These are phyloP conservation scores for Sarocladium brachiariae DNA, from an alignment of 2,329 filamentous ascomycete species.

Conservation along the genomic window DNA sequence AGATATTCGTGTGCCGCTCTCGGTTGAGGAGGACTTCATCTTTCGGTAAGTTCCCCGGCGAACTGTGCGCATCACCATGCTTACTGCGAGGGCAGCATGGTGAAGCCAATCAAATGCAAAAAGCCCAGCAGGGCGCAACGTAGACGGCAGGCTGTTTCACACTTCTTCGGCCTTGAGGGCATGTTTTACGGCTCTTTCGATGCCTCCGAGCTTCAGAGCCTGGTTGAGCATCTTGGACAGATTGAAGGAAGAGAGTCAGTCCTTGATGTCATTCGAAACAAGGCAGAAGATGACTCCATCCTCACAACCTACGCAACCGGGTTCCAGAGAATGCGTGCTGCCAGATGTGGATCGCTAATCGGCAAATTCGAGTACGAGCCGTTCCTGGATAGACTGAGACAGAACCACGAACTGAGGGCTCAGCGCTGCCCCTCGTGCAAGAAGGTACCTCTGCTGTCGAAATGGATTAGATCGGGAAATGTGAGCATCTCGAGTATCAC, in stretches of 20 bases:
- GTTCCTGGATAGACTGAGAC: background rate
- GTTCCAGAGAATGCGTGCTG: background rate
- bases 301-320: background rate
- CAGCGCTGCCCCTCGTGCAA: background rate
- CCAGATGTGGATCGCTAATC: background rate
- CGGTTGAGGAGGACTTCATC: slow-evolving; percentile 19
- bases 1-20: slow-evolving; percentile 20
- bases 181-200: slow-evolving; percentile 12
- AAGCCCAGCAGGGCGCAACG: background rate
- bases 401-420: background rate
- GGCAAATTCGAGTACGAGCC: background rate
- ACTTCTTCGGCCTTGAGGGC: slow-evolving; percentile 22
- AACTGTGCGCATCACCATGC: background rate
- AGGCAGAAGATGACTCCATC: background rate
- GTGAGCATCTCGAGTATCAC: background rate
- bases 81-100: background rate
- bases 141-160: slow-evolving; percentile 19
- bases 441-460: background rate
- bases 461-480: slow-evolving; percentile 12
- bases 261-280: background rate
- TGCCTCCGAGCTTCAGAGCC: background rate
- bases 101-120: background rate
- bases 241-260: background rate
- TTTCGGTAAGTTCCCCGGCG: slow-evolving; percentile 16
- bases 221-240: background rate